These are phyloP conservation scores for Dactylellina drechsleri DNA, from an alignment of 2,329 filamentous ascomycete species.

Conservation along the genomic window DNA sequence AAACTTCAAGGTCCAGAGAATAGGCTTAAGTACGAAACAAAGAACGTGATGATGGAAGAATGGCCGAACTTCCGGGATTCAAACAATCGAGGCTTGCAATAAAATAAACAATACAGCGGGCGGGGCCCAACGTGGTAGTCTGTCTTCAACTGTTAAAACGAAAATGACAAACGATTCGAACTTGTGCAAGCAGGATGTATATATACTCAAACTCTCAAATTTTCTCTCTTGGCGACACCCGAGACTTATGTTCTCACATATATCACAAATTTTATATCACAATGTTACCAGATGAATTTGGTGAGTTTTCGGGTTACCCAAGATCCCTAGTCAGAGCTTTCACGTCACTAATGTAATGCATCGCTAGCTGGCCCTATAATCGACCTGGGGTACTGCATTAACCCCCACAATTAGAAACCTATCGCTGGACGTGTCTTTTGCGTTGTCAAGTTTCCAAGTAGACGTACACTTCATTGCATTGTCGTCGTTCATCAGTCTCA, in stretches of 20 bases:
- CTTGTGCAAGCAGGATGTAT: neutral
- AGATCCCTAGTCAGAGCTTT: conserved; percentile 13
- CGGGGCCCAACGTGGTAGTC: neutral
- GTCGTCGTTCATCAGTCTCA: too few relatives aligned
- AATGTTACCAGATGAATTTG: conserved; percentile 23
- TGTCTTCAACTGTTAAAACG: conserved; percentile 10
- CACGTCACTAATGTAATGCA: conserved; percentile 28
- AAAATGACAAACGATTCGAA: conserved; percentile 5
- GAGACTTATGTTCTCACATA: neutral
- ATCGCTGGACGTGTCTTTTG: conserved; percentile 32
- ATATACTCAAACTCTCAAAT: conserved; percentile 5
- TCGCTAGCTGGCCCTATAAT: conserved; percentile 27
- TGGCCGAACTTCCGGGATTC: conserved; percentile 16
- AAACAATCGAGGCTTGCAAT: conserved; percentile 18
- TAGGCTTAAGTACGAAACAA: conserved; percentile 2
- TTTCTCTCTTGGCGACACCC: too few relatives aligned
- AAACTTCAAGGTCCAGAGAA: neutral
- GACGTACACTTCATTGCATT: too few relatives aligned
- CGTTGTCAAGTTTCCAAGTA: conserved; percentile 22
- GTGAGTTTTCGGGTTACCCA: conserved; percentile 16
- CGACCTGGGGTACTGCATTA: conserved; percentile 34
- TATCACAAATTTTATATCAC: conserved; percentile 21
- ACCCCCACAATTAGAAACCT: conserved; percentile 26
- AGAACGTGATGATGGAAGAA: conserved; percentile 13
- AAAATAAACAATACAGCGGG: conserved; percentile 18